These are phyloP conservation scores for Pneumocystis carinii DNA, from an alignment of 1,139 yeast genomes.

Conservation along the genomic window DNA sequence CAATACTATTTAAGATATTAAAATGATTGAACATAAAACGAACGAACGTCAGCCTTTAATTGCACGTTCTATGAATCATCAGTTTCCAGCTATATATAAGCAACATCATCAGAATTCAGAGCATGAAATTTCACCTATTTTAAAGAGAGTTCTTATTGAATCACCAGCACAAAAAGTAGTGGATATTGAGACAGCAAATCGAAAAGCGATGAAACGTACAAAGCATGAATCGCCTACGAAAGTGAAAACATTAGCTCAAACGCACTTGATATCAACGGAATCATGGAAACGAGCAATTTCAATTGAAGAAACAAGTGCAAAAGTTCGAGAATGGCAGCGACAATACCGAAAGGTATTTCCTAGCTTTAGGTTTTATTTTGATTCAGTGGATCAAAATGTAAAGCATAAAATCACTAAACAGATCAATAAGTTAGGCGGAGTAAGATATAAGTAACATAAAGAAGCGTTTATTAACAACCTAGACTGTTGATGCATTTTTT, in stretches of 20 bases:
- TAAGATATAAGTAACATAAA: slow-evolving; percentile 4
- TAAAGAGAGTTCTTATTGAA: not conserved
- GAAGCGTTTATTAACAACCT: slow-evolving; percentile 16
- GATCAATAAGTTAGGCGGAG: slow-evolving; percentile 24
- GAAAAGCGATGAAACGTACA: not conserved
- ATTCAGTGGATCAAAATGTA: slow-evolving; percentile 42
- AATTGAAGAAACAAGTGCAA: not conserved
- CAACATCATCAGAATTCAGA: not conserved
- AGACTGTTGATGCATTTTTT: slow-evolving; percentile 49
- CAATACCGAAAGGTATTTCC: slow-evolving; percentile 71
- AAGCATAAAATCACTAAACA: slow-evolving; percentile 36
- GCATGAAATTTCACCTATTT: not conserved
- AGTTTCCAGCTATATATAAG: not conserved
- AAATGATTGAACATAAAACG: not conserved
- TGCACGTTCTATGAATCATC: not conserved
- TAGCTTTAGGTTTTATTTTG: slow-evolving; percentile 64
- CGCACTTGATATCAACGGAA: not conserved
- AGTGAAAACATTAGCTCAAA: not conserved
- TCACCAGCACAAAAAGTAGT: not conserved
- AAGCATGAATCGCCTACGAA: not conserved
- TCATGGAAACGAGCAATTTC: not conserved
- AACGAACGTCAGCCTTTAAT: not conserved
- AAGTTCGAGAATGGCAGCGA: slow-evolving; percentile 43
- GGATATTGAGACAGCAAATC: not conserved
- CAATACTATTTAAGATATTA: not conserved